Conservation (phyloP, 176 grass and related monocot species). For the Pharus latifolius region DNA sequence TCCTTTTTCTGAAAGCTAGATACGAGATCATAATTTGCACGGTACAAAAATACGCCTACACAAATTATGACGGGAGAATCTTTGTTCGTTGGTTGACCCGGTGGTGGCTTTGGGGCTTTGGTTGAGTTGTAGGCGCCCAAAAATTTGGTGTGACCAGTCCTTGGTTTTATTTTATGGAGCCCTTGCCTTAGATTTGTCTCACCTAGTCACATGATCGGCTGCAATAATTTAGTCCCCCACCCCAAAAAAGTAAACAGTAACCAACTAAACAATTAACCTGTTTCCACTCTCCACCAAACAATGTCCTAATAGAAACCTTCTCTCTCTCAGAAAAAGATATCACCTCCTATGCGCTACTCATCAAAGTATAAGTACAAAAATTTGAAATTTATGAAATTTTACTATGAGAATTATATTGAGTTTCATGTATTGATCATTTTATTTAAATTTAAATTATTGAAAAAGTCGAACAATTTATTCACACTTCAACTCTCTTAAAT, state of each 20-base stretch:
- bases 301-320: background rate
- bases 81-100: constrained; percentile 16
- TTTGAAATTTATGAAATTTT: background rate
- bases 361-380: background rate
- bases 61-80: constrained; percentile 21
- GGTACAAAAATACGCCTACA: background rate
- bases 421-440: too few species aligned
- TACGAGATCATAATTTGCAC: too few species aligned
- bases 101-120: constrained; percentile 3
- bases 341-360: constrained; percentile 10
- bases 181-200: constrained; percentile 45
- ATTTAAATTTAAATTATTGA: too few species aligned
- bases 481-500: too few species aligned
- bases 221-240: constrained; percentile 41
- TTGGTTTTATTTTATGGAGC: constrained; percentile 56
- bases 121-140: background rate
- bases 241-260: constrained; percentile 7
- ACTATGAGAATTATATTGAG: too few species aligned
- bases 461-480: too few species aligned
- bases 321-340: constrained; percentile 6
- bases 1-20: too few species aligned
- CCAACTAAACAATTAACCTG: background rate
- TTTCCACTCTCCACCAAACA: background rate
- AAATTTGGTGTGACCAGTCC: background rate
- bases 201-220: constrained; percentile 23